These are phyloP conservation scores for Epichloe baconii DNA, from an alignment of 2,329 filamentous ascomycete species.

Conservation along the genomic window DNA sequence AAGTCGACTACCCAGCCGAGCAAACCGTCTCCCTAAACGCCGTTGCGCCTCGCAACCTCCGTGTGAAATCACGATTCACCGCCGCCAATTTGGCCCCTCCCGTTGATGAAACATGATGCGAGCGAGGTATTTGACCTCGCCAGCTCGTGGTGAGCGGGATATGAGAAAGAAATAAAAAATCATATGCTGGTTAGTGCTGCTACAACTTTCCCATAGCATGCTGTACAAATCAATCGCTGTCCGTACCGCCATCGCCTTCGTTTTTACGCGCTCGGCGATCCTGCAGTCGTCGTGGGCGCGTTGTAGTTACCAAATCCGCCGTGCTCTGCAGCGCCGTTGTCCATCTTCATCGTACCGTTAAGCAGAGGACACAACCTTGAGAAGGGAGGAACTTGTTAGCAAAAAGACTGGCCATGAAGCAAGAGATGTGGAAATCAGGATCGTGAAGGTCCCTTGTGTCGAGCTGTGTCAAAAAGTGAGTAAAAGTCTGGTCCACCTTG, in stretches of 20 bases:
- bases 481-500: neutral
- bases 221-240: neutral
- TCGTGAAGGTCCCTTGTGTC: neutral
- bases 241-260: neutral
- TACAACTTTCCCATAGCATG: neutral
- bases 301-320: conserved; percentile 46
- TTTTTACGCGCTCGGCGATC: conserved; percentile 15
- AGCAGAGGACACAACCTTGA: conserved; percentile 68
- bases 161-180: too few relatives aligned
- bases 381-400: conserved; percentile 9
- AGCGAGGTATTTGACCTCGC: too few relatives aligned
- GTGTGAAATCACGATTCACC: too few relatives aligned
- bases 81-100: too few relatives aligned
- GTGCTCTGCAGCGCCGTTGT: conserved; percentile 41
- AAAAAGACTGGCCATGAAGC: neutral
- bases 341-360: conserved; percentile 64
- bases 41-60: neutral
- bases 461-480: neutral
- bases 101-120: too few relatives aligned
- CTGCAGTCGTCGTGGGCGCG: conserved; percentile 21
- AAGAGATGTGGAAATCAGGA: neutral
- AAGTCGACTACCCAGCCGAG: too few relatives aligned
- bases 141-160: too few relatives aligned
- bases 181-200: too few relatives aligned
- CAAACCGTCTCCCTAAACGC: neutral